Base-by-base conservation (phyloP, 164 flowering plant species). In the Vitis rotundifolia region DNA sequence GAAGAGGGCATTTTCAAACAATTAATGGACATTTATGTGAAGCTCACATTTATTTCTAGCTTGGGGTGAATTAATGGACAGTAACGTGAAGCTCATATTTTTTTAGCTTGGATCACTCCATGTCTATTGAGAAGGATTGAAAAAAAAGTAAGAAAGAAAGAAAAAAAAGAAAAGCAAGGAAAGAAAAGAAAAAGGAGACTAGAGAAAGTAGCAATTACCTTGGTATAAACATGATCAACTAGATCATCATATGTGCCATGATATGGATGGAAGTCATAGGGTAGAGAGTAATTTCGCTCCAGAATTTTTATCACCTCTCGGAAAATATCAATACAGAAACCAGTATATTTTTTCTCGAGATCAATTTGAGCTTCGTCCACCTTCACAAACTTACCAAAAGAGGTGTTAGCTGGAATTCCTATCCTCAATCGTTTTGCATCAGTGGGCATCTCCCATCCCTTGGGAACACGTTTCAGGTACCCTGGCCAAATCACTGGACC, bases 261-360 rank as follows among this genome's bases (percentile, higher is more conserved):
- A 62, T 50, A 31, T 9, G 73, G 63, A 2, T 11, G 0, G 26
- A 78, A 78, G 1, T 77, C 69, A 50, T 82, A 68, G 4, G 71
- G 79, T 18, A 83, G 56, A 16, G 58, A 18, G 60, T 79, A 77
- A 22, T 57, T 68, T 26, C 4, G 37, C 37, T 29, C 37, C 29
- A 7, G 10, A 9, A 37, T 57, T 2, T 71, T 16, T 3, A 68
- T 19, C 14, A 62, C 81, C 18, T 53, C 64, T 1, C 77, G n/a
- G 58, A 86, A 86, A 12, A 83, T 67, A 12, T 78, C 79, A 44
- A 83, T 80, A 66, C 82, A 75, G 49, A 81, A 82, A 22, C 87
- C 87, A 50, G 50, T 16, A 52, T 29, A 54, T 8, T 49, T 9
- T 15, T 54, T 49, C 3, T 29, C 37, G 4, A 2, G 37, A 29